Conservation (phyloP, 495 filamentous ascomycete species). For the Hypomontagnella monticulosa region DNA sequence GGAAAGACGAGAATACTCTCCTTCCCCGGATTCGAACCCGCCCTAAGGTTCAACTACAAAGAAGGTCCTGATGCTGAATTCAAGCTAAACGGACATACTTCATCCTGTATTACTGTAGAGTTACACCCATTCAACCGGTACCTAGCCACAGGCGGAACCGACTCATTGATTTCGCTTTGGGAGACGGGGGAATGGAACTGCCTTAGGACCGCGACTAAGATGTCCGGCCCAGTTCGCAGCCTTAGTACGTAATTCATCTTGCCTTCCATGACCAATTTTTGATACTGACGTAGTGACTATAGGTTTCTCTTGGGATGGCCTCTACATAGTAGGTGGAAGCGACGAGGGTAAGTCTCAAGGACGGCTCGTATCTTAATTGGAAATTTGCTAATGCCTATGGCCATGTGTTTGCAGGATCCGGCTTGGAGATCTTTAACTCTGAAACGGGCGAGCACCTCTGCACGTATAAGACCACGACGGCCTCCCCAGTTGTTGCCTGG, state of each 20-base stretch:
- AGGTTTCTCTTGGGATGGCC: slow-evolving; percentile 88
- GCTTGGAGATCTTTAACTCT: slow-evolving; percentile 79
- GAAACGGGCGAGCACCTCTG: slow-evolving; percentile 90
- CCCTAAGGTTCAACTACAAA: slow-evolving; percentile 52
- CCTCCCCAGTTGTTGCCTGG: slow-evolving; percentile 80
- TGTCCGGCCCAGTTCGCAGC: slow-evolving; percentile 81
- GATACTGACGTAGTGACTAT: slow-evolving; percentile 23
- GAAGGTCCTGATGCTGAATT: slow-evolving; percentile 56
- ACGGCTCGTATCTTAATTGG: slow-evolving; percentile 31
- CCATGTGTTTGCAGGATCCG: slow-evolving; percentile 50
- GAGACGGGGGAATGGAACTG: slow-evolving; percentile 94
- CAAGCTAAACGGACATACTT: slow-evolving; percentile 84
- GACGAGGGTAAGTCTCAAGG: slow-evolving; percentile 72
- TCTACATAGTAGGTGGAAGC: slow-evolving; percentile 83
- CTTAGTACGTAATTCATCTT: slow-evolving; percentile 62
- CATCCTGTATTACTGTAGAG: slow-evolving; percentile 74
- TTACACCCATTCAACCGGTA: slow-evolving; percentile 80
- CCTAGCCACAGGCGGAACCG: slow-evolving; percentile 87
- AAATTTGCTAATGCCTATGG: slow-evolving; percentile 24
- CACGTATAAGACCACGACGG: slow-evolving; percentile 73
- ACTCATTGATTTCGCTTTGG: slow-evolving; percentile 89
- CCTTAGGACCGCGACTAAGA: slow-evolving; percentile 77
- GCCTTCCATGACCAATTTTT: neutral
- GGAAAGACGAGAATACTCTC: slow-evolving; percentile 83
- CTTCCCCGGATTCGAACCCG: slow-evolving; percentile 69